Evolutionary conservation across 2,329 filamentous ascomycete species (phyloP), one percentile per base, ranked within the genome.

Genomic region (Mollisiaceae sp.): DNA sequence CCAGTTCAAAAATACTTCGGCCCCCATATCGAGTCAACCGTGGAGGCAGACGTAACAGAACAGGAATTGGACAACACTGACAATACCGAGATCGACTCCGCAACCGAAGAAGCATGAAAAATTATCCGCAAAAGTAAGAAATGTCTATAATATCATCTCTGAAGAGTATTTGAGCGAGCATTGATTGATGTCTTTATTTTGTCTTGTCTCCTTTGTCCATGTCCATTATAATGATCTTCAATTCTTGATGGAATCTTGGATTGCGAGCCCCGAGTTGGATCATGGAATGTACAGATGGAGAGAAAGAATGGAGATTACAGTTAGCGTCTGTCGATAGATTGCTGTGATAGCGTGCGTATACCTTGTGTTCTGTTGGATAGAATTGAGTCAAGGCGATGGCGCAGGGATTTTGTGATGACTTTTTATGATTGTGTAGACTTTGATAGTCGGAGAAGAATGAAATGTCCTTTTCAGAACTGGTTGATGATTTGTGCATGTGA

Each of bases 151-250:
- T 57, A 39, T 57, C 18, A 1, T 18, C 35, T 15, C 1, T 57
- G 55, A 57, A 38, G 8, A 50, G 59, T 39, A 50, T 52, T 60
- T 60, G 43, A 60, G 59, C 59, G 43, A 60, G 59, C 59, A 39
- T 60, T 52, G 41, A 24, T 56, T 56, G 39, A 59, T 47, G 39
- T 14, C 38, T 47, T 54, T 27, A 54, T 32, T 54, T 54, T 35
- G 50, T 35, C 50, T 12, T 12, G 18, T 12, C 20, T 14, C 45
- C 24, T 50, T 50, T 50, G 45, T 50, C 50, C 24, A 15, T 32
- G 14, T 18, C 14, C 5, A 54, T 32, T 14, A 12, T 8, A 27
- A 54, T 4, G 11, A n/a, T 11, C 22, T 35, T 32, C 18, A 24
- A 27, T 54, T 54, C 27, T 18, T 54, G 24, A 35, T 35, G 24